Percentiles rank a stretch among this genome's conserved stretches.
phyloP scores from a whole-genome alignment of 768 basidiomycete genomes.

The Kwoniella pini region DNA sequence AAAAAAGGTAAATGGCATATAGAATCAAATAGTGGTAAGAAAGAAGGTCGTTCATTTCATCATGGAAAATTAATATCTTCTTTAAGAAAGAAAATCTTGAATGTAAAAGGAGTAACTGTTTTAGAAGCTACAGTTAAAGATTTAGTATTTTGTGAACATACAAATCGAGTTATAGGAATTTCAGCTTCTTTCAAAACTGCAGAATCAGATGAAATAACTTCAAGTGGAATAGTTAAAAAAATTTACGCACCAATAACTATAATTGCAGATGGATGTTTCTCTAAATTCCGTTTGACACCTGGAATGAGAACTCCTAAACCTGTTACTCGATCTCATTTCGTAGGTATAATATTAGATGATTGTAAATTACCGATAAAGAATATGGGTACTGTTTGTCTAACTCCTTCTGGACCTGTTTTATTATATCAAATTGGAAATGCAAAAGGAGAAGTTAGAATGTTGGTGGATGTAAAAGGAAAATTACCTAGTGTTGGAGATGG shows the following conservation, averaged over 20 bases:
- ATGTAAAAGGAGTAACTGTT: slow-evolving; percentile 39
- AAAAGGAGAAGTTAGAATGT: slow-evolving; percentile 79
- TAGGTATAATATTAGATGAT: slow-evolving; percentile 81
- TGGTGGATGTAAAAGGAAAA: slow-evolving; percentile 83
- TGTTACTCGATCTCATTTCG: slow-evolving; percentile 71
- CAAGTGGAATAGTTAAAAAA: slow-evolving; percentile 52
- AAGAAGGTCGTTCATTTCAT: slow-evolving; percentile 83
- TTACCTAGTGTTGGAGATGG: slow-evolving; percentile 63
- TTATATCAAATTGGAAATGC: slow-evolving; percentile 84
- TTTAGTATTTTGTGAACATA: slow-evolving; percentile 64
- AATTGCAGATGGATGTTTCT: slow-evolving; percentile 92
- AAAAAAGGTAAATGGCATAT: slow-evolving; percentile 35
- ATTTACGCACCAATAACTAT: slow-evolving; percentile 77
- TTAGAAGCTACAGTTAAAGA: slow-evolving; percentile 52
- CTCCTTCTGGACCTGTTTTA: slow-evolving; percentile 83
- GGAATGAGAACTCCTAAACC: slow-evolving; percentile 31
- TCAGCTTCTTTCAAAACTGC: slow-evolving; percentile 39
- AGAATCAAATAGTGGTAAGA: slow-evolving; percentile 32
- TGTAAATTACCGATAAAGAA: slow-evolving; percentile 57
- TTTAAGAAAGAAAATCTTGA: slow-evolving; percentile 70
- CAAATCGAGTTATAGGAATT: slow-evolving; percentile 55
- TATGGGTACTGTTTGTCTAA: slow-evolving; percentile 74
- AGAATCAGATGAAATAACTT: slow-evolving; percentile 1
- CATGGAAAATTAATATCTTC: slow-evolving; percentile 86
- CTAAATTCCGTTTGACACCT: slow-evolving; percentile 69